Base-by-base conservation (phyloP, 192 early-diverging fungal species). In the Entomortierella beljakovae region DNA sequence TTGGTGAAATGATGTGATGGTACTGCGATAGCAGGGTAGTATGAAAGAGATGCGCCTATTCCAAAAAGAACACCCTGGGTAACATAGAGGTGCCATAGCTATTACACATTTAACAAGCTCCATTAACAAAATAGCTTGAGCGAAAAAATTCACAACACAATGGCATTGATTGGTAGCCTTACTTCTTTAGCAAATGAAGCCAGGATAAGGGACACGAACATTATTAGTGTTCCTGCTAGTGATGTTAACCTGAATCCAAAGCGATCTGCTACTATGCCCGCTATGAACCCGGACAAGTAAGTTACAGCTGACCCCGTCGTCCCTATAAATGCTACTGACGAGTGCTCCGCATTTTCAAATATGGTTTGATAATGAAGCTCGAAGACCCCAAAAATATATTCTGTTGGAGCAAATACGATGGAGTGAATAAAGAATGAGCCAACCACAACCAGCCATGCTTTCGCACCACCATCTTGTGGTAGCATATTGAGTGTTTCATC, bases 11-110 rank as follows among this genome's bases (percentile, higher is more conserved):
- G 92, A 52, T 91, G 86, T 2, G 88, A 84, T 5, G 92, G 89
- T 18, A 88, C 81, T 0, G 88, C 84, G 7, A 90, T 84, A 23
- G 87, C 85, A 7, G 91, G 88, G 13, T 86, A 86, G 57, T 87
- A 93, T 1, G 84, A 80, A 8, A 92, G 61, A 31, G 86, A 85
- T n/a, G 83, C 69, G 6, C 91, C 90, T 18, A 91, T 34, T 13
- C 92, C 91, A 70, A 86, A 91, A 22, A 93, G 35, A 15, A 93
- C 55, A 6, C 92, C 92, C 68, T 94, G 94, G 2, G 93, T 91
- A 48, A 93, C 61, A 50, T 92, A 87, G 2, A 95, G 74, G 48
- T 94, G 91, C 92, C 92, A 94, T 0, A 79, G 61, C 75, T 79
- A 40, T 15, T 40, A 38, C 2, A 9, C 2, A 60, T 33, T 2